Evolutionary conservation across 345 rosid species (phyloP).

Genomic region (Linum lewisii): DNA sequence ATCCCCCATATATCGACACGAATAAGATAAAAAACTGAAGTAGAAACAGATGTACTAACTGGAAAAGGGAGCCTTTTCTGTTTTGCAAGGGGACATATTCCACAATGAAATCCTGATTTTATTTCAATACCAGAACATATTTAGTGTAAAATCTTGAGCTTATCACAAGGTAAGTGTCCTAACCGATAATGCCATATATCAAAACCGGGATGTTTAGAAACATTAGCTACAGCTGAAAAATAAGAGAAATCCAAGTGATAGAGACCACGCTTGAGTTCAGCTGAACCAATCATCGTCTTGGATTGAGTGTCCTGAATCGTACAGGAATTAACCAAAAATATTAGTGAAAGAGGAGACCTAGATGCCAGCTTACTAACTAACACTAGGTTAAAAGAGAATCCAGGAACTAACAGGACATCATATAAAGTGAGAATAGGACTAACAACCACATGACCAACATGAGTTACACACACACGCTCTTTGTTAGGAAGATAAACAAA

Average conservation of each 20-base stretch:
- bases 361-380: neutral
- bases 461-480: neutral
- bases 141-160: too few species aligned
- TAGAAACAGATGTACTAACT: too few species aligned
- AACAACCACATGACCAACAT: neutral
- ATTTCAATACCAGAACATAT: too few species aligned
- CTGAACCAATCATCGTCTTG: neutral
- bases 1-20: conserved; percentile 1
- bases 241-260: neutral
- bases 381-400: neutral
- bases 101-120: neutral
- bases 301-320: neutral
- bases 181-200: neutral
- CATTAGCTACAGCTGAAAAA: too few species aligned
- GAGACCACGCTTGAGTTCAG: neutral
- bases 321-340: neutral
- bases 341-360: neutral
- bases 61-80: neutral
- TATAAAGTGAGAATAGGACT: neutral
- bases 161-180: neutral
- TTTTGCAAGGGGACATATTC: neutral
- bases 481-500: neutral
- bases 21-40: neutral
- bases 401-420: neutral
- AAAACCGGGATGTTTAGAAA: too few species aligned